Conservation (phyloP, 768 basidiomycete species). For the Termitomyces sp. region DNA sequence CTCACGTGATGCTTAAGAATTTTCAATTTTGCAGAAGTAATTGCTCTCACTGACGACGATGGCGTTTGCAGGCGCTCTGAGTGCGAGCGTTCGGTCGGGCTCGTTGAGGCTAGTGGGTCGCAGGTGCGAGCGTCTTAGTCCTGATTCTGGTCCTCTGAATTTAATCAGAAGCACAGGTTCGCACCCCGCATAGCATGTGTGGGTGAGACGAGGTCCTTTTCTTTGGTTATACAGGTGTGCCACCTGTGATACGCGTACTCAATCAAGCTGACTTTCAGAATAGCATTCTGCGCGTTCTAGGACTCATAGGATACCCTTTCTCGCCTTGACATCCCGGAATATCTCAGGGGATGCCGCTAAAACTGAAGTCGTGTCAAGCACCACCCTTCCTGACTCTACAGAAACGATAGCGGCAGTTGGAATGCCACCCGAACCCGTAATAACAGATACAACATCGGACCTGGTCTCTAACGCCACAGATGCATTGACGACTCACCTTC, state of each 20-base stretch:
- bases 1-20: slow-evolving; percentile 10
- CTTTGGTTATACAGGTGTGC: slow-evolving; percentile 19
- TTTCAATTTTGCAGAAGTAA: background rate
- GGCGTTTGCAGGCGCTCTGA: slow-evolving; percentile 15
- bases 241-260: background rate
- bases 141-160: background rate
- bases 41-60: slow-evolving; percentile 2
- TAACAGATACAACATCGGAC: slow-evolving; percentile 2
- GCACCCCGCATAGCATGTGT: slow-evolving; percentile 9
- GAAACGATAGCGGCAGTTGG: background rate
- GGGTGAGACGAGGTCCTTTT: slow-evolving; percentile 16
- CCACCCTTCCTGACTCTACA: slow-evolving; percentile 1
- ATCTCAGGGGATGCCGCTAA: slow-evolving; percentile 16
- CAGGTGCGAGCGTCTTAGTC: slow-evolving; percentile 4
- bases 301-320: slow-evolving; percentile 3
- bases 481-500: slow-evolving; percentile 22
- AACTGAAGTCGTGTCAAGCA: slow-evolving; percentile 5
- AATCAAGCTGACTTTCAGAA: slow-evolving; percentile 5
- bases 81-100: slow-evolving; percentile 10
- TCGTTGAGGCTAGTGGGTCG: slow-evolving; percentile 10
- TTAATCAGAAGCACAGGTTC: slow-evolving; percentile 4
- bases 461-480: slow-evolving; percentile 17
- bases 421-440: background rate
- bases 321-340: slow-evolving; percentile 11
- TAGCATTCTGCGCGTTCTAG: slow-evolving; percentile 13